Evolutionary conservation across 2,329 filamentous ascomycete genomes (phyloP), one percentile per base, ranked within the genome.

Genomic region (Colletotrichum scovillei): DNA sequence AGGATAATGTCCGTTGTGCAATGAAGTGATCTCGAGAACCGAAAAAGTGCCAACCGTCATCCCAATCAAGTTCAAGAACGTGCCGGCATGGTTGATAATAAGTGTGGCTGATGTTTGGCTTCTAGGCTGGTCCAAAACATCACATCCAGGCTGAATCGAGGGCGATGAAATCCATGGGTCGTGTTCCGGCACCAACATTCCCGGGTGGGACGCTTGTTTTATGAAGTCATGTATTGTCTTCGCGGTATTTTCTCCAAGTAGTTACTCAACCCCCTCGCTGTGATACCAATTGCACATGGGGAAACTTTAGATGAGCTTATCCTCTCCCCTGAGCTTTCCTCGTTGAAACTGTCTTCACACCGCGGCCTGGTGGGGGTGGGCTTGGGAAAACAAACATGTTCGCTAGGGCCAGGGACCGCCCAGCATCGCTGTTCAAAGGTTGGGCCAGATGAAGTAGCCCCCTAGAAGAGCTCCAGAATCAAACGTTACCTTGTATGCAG

Each of bases 231-330:
- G 38, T 55, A 64, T 28, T 59, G 26, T 55, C 53, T 24, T 8
- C 26, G 62, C 26, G 26, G 38, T 60, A 24, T 22, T 26, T 63
- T 28, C 57, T 69, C n/a, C 24, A 32, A 42, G 16, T 52, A 68
- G 69, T 68, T 68, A 72, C 69, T 63, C 19, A 28, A 57, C 65
- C 69, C 42, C 66, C 69, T 72, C 58, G 49, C 58, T 69, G 53
- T 72, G 69, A 72, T 64, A 69, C 69, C 42, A 30, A 46, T 64
- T 69, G 22, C 69, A 72, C 32, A 52, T 63, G 58, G 56, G 6
- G 30, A 55, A 58, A 72, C 69, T 58, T 69, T 66, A 69, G 69
- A 72, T 72, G 69, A 69, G 66, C 59, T 52, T 69, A 16, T 32
- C 32, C 19, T 55, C 22, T 58, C 56, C 30, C 22, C 42, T 69